Percentiles rank a stretch among this genome's conserved stretches.
phyloP scores from a whole-genome alignment of 331 rosid species.

The Malus hybrid region DNA sequence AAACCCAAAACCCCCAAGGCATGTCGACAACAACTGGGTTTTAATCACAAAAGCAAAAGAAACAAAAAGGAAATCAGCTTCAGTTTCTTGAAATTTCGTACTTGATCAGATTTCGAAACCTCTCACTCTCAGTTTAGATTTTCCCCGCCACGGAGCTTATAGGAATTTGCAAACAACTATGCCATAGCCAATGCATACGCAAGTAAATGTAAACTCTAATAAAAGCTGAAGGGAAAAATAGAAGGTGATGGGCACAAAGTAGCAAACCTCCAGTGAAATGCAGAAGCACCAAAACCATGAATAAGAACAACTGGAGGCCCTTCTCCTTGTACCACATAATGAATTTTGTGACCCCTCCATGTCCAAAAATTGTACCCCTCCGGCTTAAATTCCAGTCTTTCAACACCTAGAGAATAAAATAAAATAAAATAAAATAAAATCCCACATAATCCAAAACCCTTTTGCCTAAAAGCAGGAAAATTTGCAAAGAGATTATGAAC shows the following conservation, averaged over 20 bases:
- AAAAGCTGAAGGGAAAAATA: neutral
- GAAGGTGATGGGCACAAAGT: neutral
- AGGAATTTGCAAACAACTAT: neutral
- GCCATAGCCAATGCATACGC: neutral
- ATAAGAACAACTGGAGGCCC: constrained; percentile 82
- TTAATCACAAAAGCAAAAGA: neutral
- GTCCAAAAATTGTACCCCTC: constrained; percentile 90
- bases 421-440: no score
- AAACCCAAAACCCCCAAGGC: neutral
- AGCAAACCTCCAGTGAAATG: constrained; percentile 72
- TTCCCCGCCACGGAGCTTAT: neutral
- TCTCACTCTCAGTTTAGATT: neutral
- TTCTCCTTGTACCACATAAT: constrained; percentile 91
- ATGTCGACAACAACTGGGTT: neutral
- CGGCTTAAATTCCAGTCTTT: constrained; percentile 54
- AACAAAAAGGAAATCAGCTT: neutral
- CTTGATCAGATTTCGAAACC: neutral
- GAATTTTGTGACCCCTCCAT: constrained; percentile 87
- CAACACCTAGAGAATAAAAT: constrained; percentile 32
- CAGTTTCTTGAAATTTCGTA: neutral
- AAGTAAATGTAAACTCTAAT: neutral
- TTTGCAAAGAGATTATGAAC: neutral
- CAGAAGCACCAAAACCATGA: constrained; percentile 97
- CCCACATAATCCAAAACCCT: neutral
- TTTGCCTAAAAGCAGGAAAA: neutral